phyloP scores from a whole-genome alignment of 495 filamentous ascomycete species.

The Xylaria venustula region DNA sequence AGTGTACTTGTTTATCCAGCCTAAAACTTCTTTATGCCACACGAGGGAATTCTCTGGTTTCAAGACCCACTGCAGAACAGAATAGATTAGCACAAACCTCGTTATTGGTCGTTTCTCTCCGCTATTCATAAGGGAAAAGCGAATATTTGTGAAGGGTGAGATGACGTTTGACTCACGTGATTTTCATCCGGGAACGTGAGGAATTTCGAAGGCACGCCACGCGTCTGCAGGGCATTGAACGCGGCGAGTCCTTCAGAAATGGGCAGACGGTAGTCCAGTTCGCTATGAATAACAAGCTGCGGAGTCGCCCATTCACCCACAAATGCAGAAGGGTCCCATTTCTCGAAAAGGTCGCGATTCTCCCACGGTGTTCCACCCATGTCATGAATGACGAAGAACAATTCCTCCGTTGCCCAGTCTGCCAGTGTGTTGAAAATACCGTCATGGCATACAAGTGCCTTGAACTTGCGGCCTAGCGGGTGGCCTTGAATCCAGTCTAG shows the following conservation, averaged over 20 bases:
- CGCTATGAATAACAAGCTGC: slow-evolving; percentile 85
- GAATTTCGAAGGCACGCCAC: slow-evolving; percentile 67
- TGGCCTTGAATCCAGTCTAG: slow-evolving; percentile 71
- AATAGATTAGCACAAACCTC: slow-evolving; percentile 12
- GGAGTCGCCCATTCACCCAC: slow-evolving; percentile 76
- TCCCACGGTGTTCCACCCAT: slow-evolving; percentile 77
- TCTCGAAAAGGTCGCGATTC: slow-evolving; percentile 67
- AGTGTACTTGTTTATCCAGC: slow-evolving; percentile 83
- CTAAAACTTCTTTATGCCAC: slow-evolving; percentile 87
- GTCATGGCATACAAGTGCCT: slow-evolving; percentile 88
- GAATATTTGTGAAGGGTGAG: neutral
- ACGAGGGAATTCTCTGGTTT: slow-evolving; percentile 87
- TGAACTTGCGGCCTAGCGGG: slow-evolving; percentile 72
- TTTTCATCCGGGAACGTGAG: slow-evolving; percentile 83
- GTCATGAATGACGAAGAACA: slow-evolving; percentile 86
- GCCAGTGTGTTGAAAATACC: slow-evolving; percentile 79
- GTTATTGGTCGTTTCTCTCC: neutral
- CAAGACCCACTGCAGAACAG: slow-evolving; percentile 72
- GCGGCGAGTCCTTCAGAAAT: slow-evolving; percentile 79
- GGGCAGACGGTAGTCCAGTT: slow-evolving; percentile 86
- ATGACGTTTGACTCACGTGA: slow-evolving; percentile 43
- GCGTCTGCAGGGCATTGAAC: slow-evolving; percentile 83
- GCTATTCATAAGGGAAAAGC: neutral
- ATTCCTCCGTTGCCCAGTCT: slow-evolving; percentile 77
- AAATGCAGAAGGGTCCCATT: slow-evolving; percentile 76